Conservation (phyloP, 805 yeast species). For the Saccharomyces kudriavzevii region DNA sequence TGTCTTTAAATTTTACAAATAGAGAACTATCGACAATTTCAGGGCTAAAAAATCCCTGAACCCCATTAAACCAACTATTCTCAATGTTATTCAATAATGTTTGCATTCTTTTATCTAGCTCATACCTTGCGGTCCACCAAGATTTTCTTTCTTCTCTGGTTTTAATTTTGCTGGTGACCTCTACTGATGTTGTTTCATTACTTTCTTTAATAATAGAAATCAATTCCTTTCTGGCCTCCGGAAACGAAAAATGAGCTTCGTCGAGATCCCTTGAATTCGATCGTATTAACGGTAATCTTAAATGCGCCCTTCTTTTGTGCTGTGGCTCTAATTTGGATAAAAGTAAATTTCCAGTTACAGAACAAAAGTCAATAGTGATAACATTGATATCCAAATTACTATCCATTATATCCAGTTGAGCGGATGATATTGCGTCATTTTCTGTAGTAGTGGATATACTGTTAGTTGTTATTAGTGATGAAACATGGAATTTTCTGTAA, state of each 20-base stretch:
- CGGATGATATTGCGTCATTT: not conserved
- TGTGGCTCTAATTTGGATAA: slow-evolving; percentile 38
- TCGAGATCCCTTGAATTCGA: slow-evolving; percentile 39
- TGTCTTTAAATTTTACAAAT: slow-evolving; percentile 30
- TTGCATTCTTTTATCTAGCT: slow-evolving; percentile 49
- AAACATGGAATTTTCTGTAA: slow-evolving; percentile 5
- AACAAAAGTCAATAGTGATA: slow-evolving; percentile 53
- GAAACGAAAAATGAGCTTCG: slow-evolving; percentile 36
- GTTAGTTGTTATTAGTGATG: slow-evolving; percentile 8
- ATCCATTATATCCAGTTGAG: not conserved
- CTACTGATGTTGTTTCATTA: slow-evolving; percentile 48
- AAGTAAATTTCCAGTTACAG: slow-evolving; percentile 48
- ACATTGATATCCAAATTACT: slow-evolving; percentile 21
- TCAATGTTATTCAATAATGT: slow-evolving; percentile 53
- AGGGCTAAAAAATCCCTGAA: slow-evolving; percentile 51
- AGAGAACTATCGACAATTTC: slow-evolving; percentile 20
- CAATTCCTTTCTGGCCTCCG: slow-evolving; percentile 40
- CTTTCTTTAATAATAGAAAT: slow-evolving; percentile 50
- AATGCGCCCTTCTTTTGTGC: slow-evolving; percentile 34
- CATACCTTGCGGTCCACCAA: slow-evolving; percentile 75
- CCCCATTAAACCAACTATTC: slow-evolving; percentile 69
- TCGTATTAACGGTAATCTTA: slow-evolving; percentile 55
- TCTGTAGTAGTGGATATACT: not conserved
- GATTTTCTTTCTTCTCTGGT: slow-evolving; percentile 51
- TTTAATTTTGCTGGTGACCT: slow-evolving; percentile 43